phyloP scores from a whole-genome alignment of 257 asterid genomes.

The Oldenlandia corymbosa region DNA sequence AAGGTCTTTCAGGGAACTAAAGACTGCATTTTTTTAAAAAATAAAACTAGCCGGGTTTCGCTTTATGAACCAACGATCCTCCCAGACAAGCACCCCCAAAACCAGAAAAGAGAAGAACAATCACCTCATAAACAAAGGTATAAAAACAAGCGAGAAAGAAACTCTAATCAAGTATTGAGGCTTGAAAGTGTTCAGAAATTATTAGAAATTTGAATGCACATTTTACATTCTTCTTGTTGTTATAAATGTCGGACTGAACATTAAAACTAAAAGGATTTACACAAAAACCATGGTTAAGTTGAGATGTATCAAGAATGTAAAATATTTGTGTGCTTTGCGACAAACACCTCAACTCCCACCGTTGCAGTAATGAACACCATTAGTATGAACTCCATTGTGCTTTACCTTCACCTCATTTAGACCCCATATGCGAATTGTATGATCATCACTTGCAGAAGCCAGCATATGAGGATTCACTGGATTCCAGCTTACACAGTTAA shows the following conservation, averaged over 20 bases:
- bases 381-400: slow-evolving; percentile 36
- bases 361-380: slow-evolving; percentile 65
- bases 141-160: neutral
- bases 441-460: slow-evolving; percentile 91
- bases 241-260: slow-evolving; percentile 34
- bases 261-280: slow-evolving; percentile 48
- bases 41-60: no score
- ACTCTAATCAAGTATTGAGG: neutral
- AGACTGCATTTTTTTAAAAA: no score
- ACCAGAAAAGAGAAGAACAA: neutral
- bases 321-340: slow-evolving; percentile 5
- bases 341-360: slow-evolving; percentile 50
- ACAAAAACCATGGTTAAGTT: slow-evolving; percentile 35
- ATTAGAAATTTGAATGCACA: slow-evolving; percentile 32
- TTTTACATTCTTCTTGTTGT: slow-evolving; percentile 41
- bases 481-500: slow-evolving; percentile 90
- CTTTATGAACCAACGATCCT: no score
- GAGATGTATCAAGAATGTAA: slow-evolving; percentile 20
- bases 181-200: slow-evolving; percentile 22
- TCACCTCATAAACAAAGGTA: neutral
- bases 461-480: slow-evolving; percentile 77
- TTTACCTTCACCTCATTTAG: slow-evolving; percentile 45
- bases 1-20: no score
- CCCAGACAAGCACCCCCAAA: no score
- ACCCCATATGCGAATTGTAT: slow-evolving; percentile 88